Conservation (phyloP, 371 early-diverging fungal genomes). For the Mortierella sp. region DNA sequence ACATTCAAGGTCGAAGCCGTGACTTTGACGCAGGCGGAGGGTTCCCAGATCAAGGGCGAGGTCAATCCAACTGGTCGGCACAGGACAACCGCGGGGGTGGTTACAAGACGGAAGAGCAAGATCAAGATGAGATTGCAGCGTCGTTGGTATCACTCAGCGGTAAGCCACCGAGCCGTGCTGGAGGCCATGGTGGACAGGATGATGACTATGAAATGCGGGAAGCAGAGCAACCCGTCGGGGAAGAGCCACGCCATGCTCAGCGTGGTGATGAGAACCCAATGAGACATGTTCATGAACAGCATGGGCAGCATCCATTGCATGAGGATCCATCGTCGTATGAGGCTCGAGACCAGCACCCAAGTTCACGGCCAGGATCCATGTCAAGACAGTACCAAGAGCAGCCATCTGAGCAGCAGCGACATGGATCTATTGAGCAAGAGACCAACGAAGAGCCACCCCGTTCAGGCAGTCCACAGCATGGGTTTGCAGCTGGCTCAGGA, state of each 20-base stretch:
- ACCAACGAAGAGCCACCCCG: too few species aligned
- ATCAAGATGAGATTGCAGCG: conserved; percentile 51
- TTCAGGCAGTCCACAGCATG: too few species aligned
- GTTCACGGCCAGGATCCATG: background rate
- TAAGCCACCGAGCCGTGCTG: conserved; percentile 17
- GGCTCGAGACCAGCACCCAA: background rate
- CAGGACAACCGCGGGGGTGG: conserved; percentile 13
- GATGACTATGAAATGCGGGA: conserved; percentile 51
- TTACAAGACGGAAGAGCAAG: conserved; percentile 31
- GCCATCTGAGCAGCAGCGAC: background rate
- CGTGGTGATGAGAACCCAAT: background rate
- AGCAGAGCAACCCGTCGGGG: conserved; percentile 14
- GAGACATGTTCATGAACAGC: conserved; percentile 5
- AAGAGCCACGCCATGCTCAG: background rate
- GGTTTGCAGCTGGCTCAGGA: too few species aligned
- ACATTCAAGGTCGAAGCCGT: background rate
- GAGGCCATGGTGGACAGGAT: conserved; percentile 24
- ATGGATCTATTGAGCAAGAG: background rate
- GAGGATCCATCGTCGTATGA: background rate
- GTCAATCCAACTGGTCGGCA: conserved; percentile 7
- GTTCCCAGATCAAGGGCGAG: conserved; percentile 3
- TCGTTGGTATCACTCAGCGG: conserved; percentile 50
- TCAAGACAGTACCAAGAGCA: conserved; percentile 6
- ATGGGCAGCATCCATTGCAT: background rate
- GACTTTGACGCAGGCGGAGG: conserved; percentile 2